Evolutionary conservation across 2,329 filamentous ascomycete species (phyloP), one percentile per base, ranked within the genome.

Genomic region (Exophiala sp.): DNA sequence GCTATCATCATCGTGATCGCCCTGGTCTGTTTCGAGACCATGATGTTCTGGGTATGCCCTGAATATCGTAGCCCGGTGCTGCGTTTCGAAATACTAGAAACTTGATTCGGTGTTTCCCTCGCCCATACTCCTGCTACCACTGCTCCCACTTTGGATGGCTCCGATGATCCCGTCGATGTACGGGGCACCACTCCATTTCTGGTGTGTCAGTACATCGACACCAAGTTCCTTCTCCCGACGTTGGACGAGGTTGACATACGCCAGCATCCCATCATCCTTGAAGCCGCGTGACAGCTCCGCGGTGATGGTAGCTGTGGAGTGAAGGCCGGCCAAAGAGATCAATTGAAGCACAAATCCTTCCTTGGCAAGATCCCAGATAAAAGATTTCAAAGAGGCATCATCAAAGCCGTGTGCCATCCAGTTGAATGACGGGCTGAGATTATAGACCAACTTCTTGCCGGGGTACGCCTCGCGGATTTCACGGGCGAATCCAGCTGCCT

Each of bases 331-430:
- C 2, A 83, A 70, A 6, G 78, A 81, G 57, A 84, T 81, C 35
- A 84, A 70, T 67, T 84, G 81, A 48, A 84, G 69, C 19, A 82
- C 75, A 58, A 83, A 84, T 29, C 91, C 91, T 62, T 96, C 86
- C 65, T 83, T 82, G 7, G 90, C 93, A 58, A 98, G 81, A 67
- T 97, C 91, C 91, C 91, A 97, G 62, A 98, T 86, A 68, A 98
- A 98, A 4, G 81, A 88, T 71, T 86, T 88, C 48, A 98, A 77
- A 4, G 85, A 84, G 54, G 81, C 82, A 57, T 89, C 82, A 2
- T 80, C 84, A 70, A 97, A 98, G 23, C 91, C 93, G 66, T 97
- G 90, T 9, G 82, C 82, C 81, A 94, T 93, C 93, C 93, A 98
- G 76, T 98, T 97, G 78, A 98, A 98, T 7, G 88, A 95, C 1